phyloP scores from a whole-genome alignment of 176 grass and related monocot species.

The Poa pratensis region DNA sequence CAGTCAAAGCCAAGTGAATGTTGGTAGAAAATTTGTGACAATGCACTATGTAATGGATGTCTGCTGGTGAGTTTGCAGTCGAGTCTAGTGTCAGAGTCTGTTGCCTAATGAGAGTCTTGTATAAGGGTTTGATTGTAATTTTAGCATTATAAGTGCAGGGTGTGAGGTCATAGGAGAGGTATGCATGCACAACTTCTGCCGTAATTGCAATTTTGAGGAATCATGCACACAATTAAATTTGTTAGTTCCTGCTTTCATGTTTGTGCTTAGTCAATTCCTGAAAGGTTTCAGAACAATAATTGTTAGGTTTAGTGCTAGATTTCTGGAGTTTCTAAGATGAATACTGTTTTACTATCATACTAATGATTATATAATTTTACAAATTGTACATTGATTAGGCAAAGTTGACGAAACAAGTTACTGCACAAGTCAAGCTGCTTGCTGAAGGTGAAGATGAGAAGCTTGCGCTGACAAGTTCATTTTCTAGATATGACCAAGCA shows the following conservation, averaged over 20 bases:
- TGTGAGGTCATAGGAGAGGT: background rate
- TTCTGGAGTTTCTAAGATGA: background rate
- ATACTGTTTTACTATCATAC: background rate
- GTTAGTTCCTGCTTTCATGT: background rate
- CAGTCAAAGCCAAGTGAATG: background rate
- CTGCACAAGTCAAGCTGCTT: constrained; percentile 94
- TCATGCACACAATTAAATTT: background rate
- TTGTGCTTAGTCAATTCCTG: constrained; percentile 14
- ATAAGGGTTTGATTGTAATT: constrained; percentile 3
- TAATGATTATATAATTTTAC: constrained; percentile 13
- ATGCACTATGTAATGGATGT: background rate
- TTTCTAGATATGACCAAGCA: constrained; percentile 91
- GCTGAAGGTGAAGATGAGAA: constrained; percentile 95
- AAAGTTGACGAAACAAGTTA: constrained; percentile 86
- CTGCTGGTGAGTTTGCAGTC: background rate
- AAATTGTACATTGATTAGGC: constrained; percentile 55
- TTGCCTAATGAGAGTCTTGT: background rate
- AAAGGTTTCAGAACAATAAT: constrained; percentile 8
- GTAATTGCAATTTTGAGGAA: constrained; percentile 13
- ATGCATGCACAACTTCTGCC: constrained; percentile 1
- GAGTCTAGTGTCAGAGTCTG: background rate
- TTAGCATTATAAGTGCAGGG: constrained; percentile 20
- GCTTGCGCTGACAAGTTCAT: constrained; percentile 69
- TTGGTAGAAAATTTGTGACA: background rate
- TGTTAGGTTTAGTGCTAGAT: background rate